Evolutionary conservation across 2,329 filamentous ascomycete genomes (phyloP).

Genomic region (Nemania diffusa): DNA sequence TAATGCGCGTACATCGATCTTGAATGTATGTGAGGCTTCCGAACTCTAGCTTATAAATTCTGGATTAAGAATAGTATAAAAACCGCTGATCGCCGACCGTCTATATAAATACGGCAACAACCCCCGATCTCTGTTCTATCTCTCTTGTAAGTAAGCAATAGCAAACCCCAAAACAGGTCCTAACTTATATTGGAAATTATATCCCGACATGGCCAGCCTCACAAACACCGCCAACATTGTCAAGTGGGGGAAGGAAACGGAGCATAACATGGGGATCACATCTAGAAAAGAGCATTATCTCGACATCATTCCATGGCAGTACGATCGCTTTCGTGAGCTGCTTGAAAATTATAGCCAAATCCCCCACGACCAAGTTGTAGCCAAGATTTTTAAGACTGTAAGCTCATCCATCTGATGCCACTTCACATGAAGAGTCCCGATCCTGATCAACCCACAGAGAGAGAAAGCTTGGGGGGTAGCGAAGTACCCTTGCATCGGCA

Average conservation of each 20-base stretch:
- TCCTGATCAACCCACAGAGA: constrained; percentile 11
- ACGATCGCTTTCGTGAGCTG: constrained; percentile 17
- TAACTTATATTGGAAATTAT: neutral
- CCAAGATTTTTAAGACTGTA: constrained; percentile 27
- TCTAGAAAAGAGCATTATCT: constrained; percentile 13
- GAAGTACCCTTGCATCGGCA: constrained; percentile 31
- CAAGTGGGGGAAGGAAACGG: constrained; percentile 24
- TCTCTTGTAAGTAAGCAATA: neutral
- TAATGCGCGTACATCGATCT: no score
- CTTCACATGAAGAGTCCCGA: neutral
- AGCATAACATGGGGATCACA: constrained; percentile 12
- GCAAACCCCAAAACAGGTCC: neutral
- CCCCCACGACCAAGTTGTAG: constrained; percentile 3
- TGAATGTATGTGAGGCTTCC: no score
- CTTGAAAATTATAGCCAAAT: constrained; percentile 22
- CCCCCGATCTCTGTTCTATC: neutral
- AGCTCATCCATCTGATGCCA: constrained; percentile 1
- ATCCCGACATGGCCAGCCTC: constrained; percentile 10
- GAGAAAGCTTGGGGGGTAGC: constrained; percentile 24
- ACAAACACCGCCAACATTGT: neutral
- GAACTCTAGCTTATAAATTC: no score
- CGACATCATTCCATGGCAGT: constrained; percentile 19
- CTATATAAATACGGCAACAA: no score
- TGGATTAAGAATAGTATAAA: no score
- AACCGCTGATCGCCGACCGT: no score